phyloP scores from a whole-genome alignment of 805 yeast genomes.

The Saturnispora saitoi region DNA sequence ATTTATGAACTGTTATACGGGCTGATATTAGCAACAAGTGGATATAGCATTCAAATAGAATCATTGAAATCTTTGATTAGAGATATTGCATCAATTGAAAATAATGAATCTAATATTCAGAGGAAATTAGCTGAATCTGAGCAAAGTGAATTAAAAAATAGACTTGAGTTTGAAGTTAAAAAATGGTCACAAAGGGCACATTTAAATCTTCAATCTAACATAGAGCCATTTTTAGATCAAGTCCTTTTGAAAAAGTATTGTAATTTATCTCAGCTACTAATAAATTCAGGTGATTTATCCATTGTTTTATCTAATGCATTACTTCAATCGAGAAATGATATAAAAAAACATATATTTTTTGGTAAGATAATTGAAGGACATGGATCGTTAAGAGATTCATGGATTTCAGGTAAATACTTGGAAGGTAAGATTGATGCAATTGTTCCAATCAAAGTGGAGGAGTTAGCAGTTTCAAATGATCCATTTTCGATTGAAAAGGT shows the following conservation, averaged over 20 bases:
- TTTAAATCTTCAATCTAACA: conserved; percentile 27
- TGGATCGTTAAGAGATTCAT: conserved; percentile 25
- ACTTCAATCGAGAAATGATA: conserved; percentile 19
- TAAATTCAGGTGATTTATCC: conserved; percentile 28
- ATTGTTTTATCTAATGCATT: conserved; percentile 23
- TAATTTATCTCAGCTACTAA: conserved; percentile 24
- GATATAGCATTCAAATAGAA: conserved; percentile 22
- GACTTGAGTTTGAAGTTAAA: conserved; percentile 18
- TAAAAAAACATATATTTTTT: conserved; percentile 19
- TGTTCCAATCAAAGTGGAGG: conserved; percentile 8
- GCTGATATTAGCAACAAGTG: conserved; percentile 25
- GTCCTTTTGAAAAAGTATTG: conserved; percentile 22
- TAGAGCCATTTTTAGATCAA: conserved; percentile 25
- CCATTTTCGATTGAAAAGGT: conserved; percentile 11
- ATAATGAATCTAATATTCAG: background rate
- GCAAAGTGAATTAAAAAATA: conserved; percentile 5
- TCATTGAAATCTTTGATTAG: conserved; percentile 21
- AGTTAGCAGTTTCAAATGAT: background rate
- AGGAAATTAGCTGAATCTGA: background rate
- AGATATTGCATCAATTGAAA: conserved; percentile 15
- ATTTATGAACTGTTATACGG: conserved; percentile 22
- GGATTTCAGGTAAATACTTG: conserved; percentile 22
- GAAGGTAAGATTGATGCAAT: conserved; percentile 27
- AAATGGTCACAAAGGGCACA: conserved; percentile 30
- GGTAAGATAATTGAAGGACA: conserved; percentile 22